A percentile compares a stretch with the other conserved stretches of the same genome.
Evolutionary conservation across 768 basidiomycete genomes (phyloP).

Genomic region (Auriculariales sp.): DNA sequence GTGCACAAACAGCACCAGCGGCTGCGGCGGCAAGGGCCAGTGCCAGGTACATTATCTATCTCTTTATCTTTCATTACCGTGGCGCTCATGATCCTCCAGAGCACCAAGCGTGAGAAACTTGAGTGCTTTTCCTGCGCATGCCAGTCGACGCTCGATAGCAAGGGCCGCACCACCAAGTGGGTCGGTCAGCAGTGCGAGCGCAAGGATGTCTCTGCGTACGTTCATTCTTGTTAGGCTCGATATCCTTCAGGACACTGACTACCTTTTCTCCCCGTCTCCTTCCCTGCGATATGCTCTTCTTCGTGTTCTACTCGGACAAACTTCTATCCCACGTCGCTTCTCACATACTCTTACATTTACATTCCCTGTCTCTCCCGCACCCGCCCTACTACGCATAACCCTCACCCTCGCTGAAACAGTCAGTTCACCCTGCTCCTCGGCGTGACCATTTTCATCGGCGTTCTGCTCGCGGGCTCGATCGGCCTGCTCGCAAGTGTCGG

Average conservation of each 20-base stretch:
- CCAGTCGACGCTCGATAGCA: slow-evolving; percentile 30
- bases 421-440: slow-evolving; percentile 64
- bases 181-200: slow-evolving; percentile 64
- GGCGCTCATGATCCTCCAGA: no score
- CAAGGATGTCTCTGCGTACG: slow-evolving; percentile 69
- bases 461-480: slow-evolving; percentile 54
- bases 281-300: background rate
- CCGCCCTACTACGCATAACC: slow-evolving; percentile 2
- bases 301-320: background rate
- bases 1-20: slow-evolving; percentile 47
- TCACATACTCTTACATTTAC: background rate
- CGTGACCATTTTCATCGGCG: slow-evolving; percentile 45
- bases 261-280: background rate
- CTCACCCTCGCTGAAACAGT: no score
- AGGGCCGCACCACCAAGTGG: slow-evolving; percentile 53
- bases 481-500: slow-evolving; percentile 52
- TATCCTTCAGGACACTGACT: background rate
- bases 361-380: slow-evolving; percentile 2
- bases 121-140: slow-evolving; percentile 39
- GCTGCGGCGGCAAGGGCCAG: slow-evolving; percentile 57
- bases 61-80: no score
- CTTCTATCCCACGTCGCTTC: background rate
- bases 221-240: slow-evolving; percentile 8
- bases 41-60: no score
- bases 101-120: slow-evolving; percentile 42